Conservation (phyloP, 2,329 filamentous ascomycete species). For the Cladosporium phlei region DNA sequence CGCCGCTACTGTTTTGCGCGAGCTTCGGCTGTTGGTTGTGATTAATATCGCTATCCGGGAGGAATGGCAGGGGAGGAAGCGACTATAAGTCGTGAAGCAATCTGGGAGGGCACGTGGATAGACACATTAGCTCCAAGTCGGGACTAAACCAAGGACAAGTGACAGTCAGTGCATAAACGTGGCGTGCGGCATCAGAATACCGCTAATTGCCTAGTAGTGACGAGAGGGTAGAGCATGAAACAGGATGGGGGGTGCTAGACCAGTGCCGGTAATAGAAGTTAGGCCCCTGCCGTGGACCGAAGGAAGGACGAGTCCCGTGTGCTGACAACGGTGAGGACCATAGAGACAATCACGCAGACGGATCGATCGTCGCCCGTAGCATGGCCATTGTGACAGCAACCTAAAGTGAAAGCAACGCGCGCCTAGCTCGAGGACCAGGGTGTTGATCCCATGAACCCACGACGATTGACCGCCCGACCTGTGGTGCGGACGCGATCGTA, state of each 20-base stretch:
- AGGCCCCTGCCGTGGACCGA: no score
- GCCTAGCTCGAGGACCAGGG: slow-evolving; percentile 5
- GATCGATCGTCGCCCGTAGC: neutral
- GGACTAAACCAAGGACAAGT: slow-evolving; percentile 7
- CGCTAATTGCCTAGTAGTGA: slow-evolving; percentile 12
- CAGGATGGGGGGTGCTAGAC: slow-evolving; percentile 10
- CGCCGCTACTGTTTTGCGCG: slow-evolving; percentile 15
- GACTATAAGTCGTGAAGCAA: slow-evolving; percentile 12
- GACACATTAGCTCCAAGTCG: slow-evolving; percentile 9
- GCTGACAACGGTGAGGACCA: slow-evolving; percentile 3
- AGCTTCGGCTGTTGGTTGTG: slow-evolving; percentile 13
- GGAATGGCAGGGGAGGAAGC: slow-evolving; percentile 10
- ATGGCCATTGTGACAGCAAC: no score
- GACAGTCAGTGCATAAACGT: slow-evolving; percentile 13
- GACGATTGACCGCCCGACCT: slow-evolving; percentile 12
- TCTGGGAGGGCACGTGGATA: slow-evolving; percentile 11
- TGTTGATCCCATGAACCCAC: slow-evolving; percentile 11
- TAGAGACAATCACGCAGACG: no score
- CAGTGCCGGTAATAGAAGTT: neutral
- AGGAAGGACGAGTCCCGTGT: no score
- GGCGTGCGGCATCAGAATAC: slow-evolving; percentile 14
- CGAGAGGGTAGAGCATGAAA: slow-evolving; percentile 6
- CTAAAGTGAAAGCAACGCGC: slow-evolving; percentile 3
- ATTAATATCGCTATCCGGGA: slow-evolving; percentile 14
- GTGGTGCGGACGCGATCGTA: neutral